These are phyloP conservation scores for Sarocladium kiliense DNA, from an alignment of 2,329 filamentous ascomycete species.

Conservation along the genomic window DNA sequence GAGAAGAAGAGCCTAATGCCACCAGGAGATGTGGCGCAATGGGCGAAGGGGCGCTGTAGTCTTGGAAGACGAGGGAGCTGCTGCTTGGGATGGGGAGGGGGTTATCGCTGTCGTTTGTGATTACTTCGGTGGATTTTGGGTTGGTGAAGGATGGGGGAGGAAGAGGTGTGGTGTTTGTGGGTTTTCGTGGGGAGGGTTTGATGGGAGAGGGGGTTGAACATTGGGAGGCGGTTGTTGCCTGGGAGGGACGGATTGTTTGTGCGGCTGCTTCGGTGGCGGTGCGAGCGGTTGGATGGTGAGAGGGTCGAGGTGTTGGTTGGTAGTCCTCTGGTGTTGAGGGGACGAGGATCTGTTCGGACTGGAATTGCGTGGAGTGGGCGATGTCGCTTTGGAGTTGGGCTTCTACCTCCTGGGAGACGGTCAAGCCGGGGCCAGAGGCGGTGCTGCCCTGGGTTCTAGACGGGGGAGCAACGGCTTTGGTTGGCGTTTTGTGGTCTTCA, in stretches of 20 bases:
- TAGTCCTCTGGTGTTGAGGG: conserved; percentile 26
- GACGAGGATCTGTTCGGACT: conserved; percentile 25
- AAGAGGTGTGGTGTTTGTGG: conserved; percentile 29
- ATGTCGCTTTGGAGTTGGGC: conserved; percentile 45
- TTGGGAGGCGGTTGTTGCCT: conserved; percentile 33
- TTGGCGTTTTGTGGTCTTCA: conserved; percentile 10
- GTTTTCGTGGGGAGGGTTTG: conserved; percentile 28
- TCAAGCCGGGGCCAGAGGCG: conserved; percentile 30
- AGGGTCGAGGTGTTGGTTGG: background rate
- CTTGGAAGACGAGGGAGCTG: conserved; percentile 17
- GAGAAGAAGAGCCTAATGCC: conserved; percentile 26
- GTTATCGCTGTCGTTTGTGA: conserved; percentile 9
- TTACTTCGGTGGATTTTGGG: conserved; percentile 18
- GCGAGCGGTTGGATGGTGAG: background rate
- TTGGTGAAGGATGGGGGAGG: conserved; percentile 6
- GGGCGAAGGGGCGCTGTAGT: conserved; percentile 18
- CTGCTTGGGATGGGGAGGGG: conserved; percentile 9
- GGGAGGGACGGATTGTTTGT: conserved; percentile 21
- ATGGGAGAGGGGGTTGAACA: conserved; percentile 23
- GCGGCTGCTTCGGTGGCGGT: background rate
- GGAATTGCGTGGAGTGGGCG: conserved; percentile 31
- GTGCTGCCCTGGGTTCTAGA: conserved; percentile 9
- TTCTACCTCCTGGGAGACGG: conserved; percentile 47
- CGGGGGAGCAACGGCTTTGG: background rate
- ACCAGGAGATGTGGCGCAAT: conserved; percentile 13